A percentile compares a stretch with the other conserved stretches of the same genome.
These are phyloP conservation scores for Botryosphaeria dothidea DNA, from an alignment of 2,329 filamentous ascomycete species.

Conservation along the genomic window DNA sequence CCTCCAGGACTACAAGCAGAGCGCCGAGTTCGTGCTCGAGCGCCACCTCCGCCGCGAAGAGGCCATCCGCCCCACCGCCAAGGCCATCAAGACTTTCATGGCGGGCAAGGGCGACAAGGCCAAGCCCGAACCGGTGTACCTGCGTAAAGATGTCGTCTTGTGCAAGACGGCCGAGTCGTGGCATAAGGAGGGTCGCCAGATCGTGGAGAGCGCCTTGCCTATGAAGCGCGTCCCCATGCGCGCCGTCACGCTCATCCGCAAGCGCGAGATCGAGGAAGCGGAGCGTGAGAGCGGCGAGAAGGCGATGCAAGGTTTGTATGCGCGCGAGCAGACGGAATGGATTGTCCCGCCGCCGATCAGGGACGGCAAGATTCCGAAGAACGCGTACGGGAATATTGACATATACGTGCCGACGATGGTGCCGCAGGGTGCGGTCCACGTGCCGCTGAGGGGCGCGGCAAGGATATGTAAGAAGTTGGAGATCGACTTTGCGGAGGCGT, in stretches of 20 bases:
- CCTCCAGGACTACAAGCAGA: slow-evolving; percentile 84
- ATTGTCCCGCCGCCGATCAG: slow-evolving; percentile 87
- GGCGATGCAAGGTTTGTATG: slow-evolving; percentile 82
- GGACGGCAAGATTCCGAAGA: slow-evolving; percentile 87
- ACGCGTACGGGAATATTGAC: slow-evolving; percentile 94
- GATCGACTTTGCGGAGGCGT: slow-evolving; percentile 90
- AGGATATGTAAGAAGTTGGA: slow-evolving; percentile 80
- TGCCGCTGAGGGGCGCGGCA: slow-evolving; percentile 75
- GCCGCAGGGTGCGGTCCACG: slow-evolving; percentile 78
- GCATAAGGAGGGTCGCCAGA: slow-evolving; percentile 91
- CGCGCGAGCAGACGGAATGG: slow-evolving; percentile 85
- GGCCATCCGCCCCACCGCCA: slow-evolving; percentile 69
- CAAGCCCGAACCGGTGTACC: slow-evolving; percentile 78
- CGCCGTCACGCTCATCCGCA: slow-evolving; percentile 83
- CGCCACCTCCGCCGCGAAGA: slow-evolving; percentile 91
- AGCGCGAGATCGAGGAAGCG: slow-evolving; percentile 84
- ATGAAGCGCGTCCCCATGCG: slow-evolving; percentile 88
- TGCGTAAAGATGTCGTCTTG: slow-evolving; percentile 73
- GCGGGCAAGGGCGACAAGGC: slow-evolving; percentile 72
- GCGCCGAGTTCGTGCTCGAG: slow-evolving; percentile 79
- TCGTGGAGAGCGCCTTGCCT: slow-evolving; percentile 69
- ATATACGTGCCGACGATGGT: slow-evolving; percentile 94
- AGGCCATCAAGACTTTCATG: slow-evolving; percentile 72
- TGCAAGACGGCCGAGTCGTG: slow-evolving; percentile 95
- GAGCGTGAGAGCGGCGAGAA: slow-evolving; percentile 79